These are phyloP conservation scores for Sclerotinia borealis DNA, from an alignment of 2,329 filamentous ascomycete species.

Conservation along the genomic window DNA sequence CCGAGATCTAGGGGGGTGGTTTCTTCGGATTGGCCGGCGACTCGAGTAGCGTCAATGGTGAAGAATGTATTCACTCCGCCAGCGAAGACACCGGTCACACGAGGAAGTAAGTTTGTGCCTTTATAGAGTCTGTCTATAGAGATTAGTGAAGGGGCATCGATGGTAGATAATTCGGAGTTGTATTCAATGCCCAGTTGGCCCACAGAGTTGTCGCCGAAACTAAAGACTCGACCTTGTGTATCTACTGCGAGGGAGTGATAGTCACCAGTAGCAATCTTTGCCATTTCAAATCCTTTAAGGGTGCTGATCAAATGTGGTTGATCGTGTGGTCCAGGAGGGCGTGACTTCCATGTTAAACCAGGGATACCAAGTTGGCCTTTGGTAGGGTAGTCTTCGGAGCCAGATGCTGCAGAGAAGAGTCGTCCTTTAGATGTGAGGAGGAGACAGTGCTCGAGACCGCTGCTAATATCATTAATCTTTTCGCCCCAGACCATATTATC, in stretches of 20 bases:
- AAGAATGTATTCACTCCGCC: slow-evolving; percentile 87
- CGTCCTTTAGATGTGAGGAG: slow-evolving; percentile 79
- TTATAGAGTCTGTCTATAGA: slow-evolving; percentile 68
- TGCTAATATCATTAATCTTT: slow-evolving; percentile 65
- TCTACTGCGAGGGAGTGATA: slow-evolving; percentile 78
- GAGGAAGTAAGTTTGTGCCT: slow-evolving; percentile 54
- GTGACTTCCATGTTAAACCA: slow-evolving; percentile 71
- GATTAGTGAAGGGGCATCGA: slow-evolving; percentile 66
- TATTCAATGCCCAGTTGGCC: slow-evolving; percentile 87
- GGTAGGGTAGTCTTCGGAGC: slow-evolving; percentile 68
- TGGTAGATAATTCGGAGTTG: slow-evolving; percentile 51
- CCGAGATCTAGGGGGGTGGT: slow-evolving; percentile 37
- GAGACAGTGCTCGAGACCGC: slow-evolving; percentile 79
- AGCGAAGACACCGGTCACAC: slow-evolving; percentile 72
- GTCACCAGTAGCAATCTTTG: slow-evolving; percentile 76
- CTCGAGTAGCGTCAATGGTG: slow-evolving; percentile 67
- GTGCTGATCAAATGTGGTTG: slow-evolving; percentile 71
- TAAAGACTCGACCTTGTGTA: slow-evolving; percentile 69
- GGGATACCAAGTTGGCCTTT: slow-evolving; percentile 84
- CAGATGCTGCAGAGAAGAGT: slow-evolving; percentile 82
- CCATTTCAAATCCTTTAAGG: slow-evolving; percentile 64
- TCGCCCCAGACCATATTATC: slow-evolving; percentile 60
- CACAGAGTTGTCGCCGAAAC: slow-evolving; percentile 84
- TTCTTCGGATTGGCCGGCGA: slow-evolving; percentile 42
- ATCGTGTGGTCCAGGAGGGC: slow-evolving; percentile 73